These are phyloP conservation scores for Dioscorea zingiberensis DNA, from an alignment of 106 monocot genomes.

Conservation along the genomic window DNA sequence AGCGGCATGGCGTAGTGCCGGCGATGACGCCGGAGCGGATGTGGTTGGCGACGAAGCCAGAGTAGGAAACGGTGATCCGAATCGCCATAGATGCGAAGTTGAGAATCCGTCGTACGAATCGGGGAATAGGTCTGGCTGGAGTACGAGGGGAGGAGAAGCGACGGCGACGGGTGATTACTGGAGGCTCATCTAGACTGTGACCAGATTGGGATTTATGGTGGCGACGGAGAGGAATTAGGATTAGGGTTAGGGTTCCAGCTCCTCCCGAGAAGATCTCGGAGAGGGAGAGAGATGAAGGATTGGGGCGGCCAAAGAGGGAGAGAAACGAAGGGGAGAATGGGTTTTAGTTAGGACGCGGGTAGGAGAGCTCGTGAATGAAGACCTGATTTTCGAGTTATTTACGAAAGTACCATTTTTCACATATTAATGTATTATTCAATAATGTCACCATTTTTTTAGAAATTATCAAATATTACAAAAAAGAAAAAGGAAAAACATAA, in stretches of 20 bases:
- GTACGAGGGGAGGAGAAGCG: not conserved
- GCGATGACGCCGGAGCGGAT: constrained; percentile 46
- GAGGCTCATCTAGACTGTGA: not conserved
- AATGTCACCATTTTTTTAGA: too few relatives aligned
- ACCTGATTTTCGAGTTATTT: constrained; percentile 2
- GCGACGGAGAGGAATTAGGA: not conserved
- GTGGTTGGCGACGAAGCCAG: constrained; percentile 59
- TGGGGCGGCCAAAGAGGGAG: not conserved
- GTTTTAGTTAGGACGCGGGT: not conserved
- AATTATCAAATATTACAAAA: too few relatives aligned
- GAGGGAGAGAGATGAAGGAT: not conserved
- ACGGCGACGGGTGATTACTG: constrained; percentile 5
- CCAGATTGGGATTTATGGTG: not conserved
- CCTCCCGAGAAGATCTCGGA: not conserved
- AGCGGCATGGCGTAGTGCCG: constrained; percentile 21
- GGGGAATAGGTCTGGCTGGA: constrained; percentile 12
- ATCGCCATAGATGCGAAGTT: constrained; percentile 58
- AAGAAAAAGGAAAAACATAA: too few relatives aligned
- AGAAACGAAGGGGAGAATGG: not conserved
- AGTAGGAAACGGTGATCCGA: constrained; percentile 66
- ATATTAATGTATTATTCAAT: too few relatives aligned
- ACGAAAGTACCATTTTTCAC: constrained; percentile 1
- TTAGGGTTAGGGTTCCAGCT: constrained; percentile 8
- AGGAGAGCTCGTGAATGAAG: not conserved
- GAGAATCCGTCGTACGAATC: constrained; percentile 4